Evolutionary conservation across 2,329 filamentous ascomycete species (phyloP).

Genomic region (Penicillium sp.): DNA sequence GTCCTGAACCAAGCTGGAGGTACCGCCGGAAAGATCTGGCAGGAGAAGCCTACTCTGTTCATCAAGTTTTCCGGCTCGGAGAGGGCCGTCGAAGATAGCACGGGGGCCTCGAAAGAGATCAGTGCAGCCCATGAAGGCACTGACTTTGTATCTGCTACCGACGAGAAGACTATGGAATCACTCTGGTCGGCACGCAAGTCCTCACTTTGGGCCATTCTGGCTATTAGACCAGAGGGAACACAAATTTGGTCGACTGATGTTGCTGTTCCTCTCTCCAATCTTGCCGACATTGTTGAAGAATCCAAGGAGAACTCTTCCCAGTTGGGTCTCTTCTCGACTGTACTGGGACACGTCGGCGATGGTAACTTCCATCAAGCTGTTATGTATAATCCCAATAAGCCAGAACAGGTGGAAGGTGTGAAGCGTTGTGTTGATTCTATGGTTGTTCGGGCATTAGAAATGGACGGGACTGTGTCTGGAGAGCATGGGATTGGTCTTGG

Average conservation of each 20-base stretch:
- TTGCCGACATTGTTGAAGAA: conserved; percentile 67
- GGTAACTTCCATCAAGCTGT: conserved; percentile 92
- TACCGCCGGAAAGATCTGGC: conserved; percentile 50
- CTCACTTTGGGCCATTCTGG: conserved; percentile 61
- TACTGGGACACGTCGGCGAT: conserved; percentile 85
- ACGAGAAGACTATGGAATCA: conserved; percentile 53
- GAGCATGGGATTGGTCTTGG: conserved; percentile 84
- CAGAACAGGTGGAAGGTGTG: conserved; percentile 72
- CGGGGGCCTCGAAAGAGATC: conserved; percentile 67
- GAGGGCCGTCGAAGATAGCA: conserved; percentile 73
- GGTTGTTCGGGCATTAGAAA: conserved; percentile 81
- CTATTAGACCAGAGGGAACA: conserved; percentile 54
- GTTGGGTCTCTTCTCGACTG: conserved; percentile 79
- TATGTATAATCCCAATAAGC: conserved; percentile 74
- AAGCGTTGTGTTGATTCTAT: conserved; percentile 81
- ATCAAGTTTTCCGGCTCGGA: conserved; percentile 71
- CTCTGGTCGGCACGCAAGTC: conserved; percentile 63
- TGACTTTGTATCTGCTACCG: conserved; percentile 55
- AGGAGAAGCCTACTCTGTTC: conserved; percentile 39
- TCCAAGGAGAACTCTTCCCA: conserved; percentile 87
- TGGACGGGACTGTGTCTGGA: conserved; percentile 85
- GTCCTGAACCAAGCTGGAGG: conserved; percentile 67
- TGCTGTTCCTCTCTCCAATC: conserved; percentile 60
- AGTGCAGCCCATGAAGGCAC: conserved; percentile 43
- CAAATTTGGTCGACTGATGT: conserved; percentile 65